Conservation (phyloP, 352 stramenopile species). For the Phytophthora brassicae region DNA sequence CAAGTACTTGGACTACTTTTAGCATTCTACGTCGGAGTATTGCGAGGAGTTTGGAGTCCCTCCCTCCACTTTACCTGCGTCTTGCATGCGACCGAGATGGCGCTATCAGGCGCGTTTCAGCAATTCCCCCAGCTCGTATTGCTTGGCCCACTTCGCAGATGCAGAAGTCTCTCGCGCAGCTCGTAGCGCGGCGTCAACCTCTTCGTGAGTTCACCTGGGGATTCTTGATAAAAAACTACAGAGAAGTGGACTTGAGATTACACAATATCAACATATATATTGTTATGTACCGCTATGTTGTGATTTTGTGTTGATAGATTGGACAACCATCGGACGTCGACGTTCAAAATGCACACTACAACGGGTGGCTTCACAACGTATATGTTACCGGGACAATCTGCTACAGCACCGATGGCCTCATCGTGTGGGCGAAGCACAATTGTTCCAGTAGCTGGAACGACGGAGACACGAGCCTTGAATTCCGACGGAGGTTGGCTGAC, state of each 20-base stretch:
- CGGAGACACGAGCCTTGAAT: neutral
- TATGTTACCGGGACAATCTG: slow-evolving; percentile 12
- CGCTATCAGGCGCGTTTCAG: neutral
- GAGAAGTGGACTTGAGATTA: neutral
- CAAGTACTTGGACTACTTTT: neutral
- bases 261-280: too few relatives aligned
- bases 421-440: slow-evolving; percentile 15
- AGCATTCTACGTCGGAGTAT: neutral
- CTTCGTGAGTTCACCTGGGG: neutral
- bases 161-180: neutral
- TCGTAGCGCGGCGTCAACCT: neutral
- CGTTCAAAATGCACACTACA: slow-evolving; percentile 18
- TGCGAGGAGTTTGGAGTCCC: neutral
- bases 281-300: too few relatives aligned
- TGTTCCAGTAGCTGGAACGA: slow-evolving; percentile 23
- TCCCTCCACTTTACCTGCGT: neutral
- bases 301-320: neutral
- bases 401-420: slow-evolving; percentile 13
- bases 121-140: neutral
- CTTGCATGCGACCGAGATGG: neutral
- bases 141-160: neutral
- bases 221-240: neutral
- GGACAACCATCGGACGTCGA: neutral
- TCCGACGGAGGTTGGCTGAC: neutral
- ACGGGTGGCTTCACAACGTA: slow-evolving; percentile 16